Evolutionary conservation across 306 rosid genomes (phyloP), one percentile per base, ranked within the genome.

Genomic region (Albizia julibrissin): DNA sequence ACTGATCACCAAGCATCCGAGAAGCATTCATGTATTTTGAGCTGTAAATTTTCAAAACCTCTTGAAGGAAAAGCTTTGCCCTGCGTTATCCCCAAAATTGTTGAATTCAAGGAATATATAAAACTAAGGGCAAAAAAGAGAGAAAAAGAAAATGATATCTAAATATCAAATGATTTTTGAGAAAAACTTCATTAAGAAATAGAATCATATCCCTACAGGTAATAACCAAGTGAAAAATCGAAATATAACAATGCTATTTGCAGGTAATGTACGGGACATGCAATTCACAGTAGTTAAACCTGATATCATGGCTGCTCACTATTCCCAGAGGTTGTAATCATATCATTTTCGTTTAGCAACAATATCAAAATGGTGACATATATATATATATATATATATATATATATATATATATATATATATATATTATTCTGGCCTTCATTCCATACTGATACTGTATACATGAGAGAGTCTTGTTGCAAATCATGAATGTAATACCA

Each of bases 1-100:
- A 89, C 75, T 93, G 99, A 86, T 95, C 99, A 79, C 98, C 99
- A 58, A 95, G 97, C 99, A 95, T 95, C 64, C 95, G 88, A 18
- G 97, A 95, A 46, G 97, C 94, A 50, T 76, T 87, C 80, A 81
- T 85, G 88, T 89, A 95, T 79, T 90, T 93, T 33, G 91, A 81
- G 84, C 76, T 74, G 78, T 95, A 95, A 42, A 89, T 69, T 84
- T 87, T 77, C 68, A 95, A 88, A 75, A 93, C 98, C 83, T 90
- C 87, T 79, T 91, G 89, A 27, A 95, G 85, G 76, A 95, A 95
- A 59, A 58, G 74, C 87, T 91, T 95, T 12, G 98, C 99, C 86
- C 98, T 93, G 91, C 84, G 80, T 80, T 43, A 50, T 81, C 52
- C 33, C 29, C 80, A 69, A 59, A 37, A 74, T 77, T 40, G 69